Conservation (phyloP, 208 protist species). For the Vickermania spadyakhi region DNA sequence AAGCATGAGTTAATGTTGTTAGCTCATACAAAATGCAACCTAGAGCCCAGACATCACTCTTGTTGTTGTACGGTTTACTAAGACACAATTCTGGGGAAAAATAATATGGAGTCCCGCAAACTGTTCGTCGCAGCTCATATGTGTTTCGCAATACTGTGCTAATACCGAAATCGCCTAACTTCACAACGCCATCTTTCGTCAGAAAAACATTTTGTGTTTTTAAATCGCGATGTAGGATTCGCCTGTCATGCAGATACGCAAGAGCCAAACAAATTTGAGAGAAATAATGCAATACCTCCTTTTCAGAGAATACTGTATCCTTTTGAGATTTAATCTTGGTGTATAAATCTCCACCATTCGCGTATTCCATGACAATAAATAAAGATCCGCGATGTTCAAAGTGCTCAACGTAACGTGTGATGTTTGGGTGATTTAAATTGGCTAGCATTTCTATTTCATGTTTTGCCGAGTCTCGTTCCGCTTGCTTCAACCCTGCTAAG, state of each 20-base stretch:
- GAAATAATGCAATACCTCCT: constrained; percentile 80
- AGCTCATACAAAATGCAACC: constrained; percentile 89
- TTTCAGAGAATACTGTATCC: constrained; percentile 58
- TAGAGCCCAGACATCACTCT: constrained; percentile 91
- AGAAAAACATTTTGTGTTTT: constrained; percentile 89
- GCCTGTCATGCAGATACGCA: constrained; percentile 74
- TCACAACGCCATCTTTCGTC: constrained; percentile 74
- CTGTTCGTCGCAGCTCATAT: constrained; percentile 82
- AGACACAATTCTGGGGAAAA: constrained; percentile 93
- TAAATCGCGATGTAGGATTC: constrained; percentile 87
- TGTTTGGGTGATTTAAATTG: constrained; percentile 84
- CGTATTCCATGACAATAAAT: constrained; percentile 92
- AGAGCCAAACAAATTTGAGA: constrained; percentile 76
- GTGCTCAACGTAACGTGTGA: constrained; percentile 85
- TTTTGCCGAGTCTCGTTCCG: constrained; percentile 75
- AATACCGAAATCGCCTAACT: constrained; percentile 91
- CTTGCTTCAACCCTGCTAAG: constrained; percentile 57
- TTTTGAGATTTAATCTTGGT: constrained; percentile 74
- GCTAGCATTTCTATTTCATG: constrained; percentile 87
- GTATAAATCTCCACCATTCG: constrained; percentile 83
- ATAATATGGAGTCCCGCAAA: constrained; percentile 95
- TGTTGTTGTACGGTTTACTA: constrained; percentile 92
- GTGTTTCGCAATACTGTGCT: constrained; percentile 88
- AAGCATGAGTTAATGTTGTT: constrained; percentile 83
- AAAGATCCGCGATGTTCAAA: constrained; percentile 69